phyloP scores from a whole-genome alignment of 164 flowering plant species.

The Berberis thunbergii region DNA sequence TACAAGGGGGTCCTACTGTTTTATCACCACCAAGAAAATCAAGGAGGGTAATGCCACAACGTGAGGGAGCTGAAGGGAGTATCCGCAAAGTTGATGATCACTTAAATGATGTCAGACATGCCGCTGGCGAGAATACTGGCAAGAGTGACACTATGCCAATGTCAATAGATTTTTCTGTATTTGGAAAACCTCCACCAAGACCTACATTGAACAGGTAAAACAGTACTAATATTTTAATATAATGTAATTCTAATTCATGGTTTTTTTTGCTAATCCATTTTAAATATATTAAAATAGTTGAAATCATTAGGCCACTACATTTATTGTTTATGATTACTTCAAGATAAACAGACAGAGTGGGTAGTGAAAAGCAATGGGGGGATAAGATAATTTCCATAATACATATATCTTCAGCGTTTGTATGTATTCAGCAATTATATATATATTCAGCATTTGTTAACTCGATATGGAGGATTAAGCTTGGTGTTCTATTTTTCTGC shows the following conservation, averaged over 20 bases:
- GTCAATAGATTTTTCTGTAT: constrained; percentile 74
- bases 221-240: not conserved
- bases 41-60: constrained; percentile 77
- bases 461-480: not conserved
- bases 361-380: not conserved
- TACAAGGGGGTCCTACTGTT: constrained; percentile 66
- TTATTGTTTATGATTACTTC: too few relatives aligned
- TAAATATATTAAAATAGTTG: not conserved
- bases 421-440: too few relatives aligned
- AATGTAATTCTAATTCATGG: not conserved
- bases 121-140: constrained; percentile 31
- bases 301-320: too few relatives aligned
- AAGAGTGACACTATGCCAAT: constrained; percentile 56
- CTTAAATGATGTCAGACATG: constrained; percentile 29
- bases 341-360: too few relatives aligned
- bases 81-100: constrained; percentile 32
- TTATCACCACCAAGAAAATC: constrained; percentile 85
- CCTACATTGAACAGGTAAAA: constrained; percentile 91
- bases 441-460: not conserved
- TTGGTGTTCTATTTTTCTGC: constrained; percentile 17
- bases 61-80: constrained; percentile 50
- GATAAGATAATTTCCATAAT: not conserved
- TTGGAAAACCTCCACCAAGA: constrained; percentile 57
- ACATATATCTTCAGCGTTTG: too few relatives aligned
- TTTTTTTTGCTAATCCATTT: not conserved